Percentiles rank a stretch among this genome's conserved stretches.
Evolutionary conservation across 2,329 filamentous ascomycete genomes (phyloP).

Genomic region (Colletotrichum echinochloae): DNA sequence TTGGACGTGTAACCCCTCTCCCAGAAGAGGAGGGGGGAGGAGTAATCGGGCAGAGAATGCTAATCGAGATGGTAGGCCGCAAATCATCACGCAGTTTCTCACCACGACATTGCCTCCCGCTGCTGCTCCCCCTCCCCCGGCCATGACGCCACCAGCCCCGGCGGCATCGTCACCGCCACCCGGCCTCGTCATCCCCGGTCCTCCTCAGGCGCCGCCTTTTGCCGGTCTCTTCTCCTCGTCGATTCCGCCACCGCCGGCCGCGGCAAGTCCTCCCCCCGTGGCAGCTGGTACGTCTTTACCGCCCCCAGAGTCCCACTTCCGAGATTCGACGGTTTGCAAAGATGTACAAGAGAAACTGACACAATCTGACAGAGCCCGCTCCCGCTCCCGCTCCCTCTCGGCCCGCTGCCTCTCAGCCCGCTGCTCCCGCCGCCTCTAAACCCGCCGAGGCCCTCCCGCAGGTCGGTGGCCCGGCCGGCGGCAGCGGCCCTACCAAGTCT

Average conservation of each 20-base stretch:
- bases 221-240: slow-evolving; percentile 17
- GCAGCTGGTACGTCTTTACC: slow-evolving; percentile 20
- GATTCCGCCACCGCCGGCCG: slow-evolving; percentile 4
- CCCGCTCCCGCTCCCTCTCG: slow-evolving; percentile 7
- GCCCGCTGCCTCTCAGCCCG: background rate
- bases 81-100: slow-evolving; percentile 13
- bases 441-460: slow-evolving; percentile 28
- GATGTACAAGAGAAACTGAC: background rate
- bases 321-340: background rate
- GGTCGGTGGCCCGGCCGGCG: slow-evolving; percentile 34
- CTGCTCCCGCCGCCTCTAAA: no score
- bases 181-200: slow-evolving; percentile 6
- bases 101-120: slow-evolving; percentile 35
- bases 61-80: slow-evolving; percentile 8
- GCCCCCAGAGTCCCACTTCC: background rate
- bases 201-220: slow-evolving; percentile 19
- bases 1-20: no score
- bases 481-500: slow-evolving; percentile 37
- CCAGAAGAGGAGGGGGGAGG: background rate
- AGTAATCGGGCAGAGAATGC: background rate
- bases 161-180: slow-evolving; percentile 17
- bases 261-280: slow-evolving; percentile 17
- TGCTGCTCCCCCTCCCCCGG: slow-evolving; percentile 24
- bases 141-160: slow-evolving; percentile 15
- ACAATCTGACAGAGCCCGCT: slow-evolving; percentile 16